phyloP scores from a whole-genome alignment of 2,329 filamentous ascomycete species.

The Metarhizium album region DNA sequence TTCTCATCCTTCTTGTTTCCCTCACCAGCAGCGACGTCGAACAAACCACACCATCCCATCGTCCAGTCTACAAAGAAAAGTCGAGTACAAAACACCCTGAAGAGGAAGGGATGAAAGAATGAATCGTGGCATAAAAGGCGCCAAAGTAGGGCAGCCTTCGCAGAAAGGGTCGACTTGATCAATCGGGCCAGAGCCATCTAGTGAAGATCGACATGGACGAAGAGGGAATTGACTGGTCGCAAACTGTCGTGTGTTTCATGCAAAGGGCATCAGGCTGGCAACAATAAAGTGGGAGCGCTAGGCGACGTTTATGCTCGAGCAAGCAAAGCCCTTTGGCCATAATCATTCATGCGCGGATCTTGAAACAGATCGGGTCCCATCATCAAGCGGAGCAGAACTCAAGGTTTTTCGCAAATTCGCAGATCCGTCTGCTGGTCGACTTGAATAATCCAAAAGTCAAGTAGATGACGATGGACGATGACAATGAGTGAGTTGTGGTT shows the following conservation, averaged over 20 bases:
- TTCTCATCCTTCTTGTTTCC: no score
- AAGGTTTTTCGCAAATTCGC: not conserved
- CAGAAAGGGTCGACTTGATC: not conserved
- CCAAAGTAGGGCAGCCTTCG: not conserved
- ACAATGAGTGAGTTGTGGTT: not conserved
- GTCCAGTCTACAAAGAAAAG: no score
- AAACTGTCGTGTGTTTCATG: not conserved
- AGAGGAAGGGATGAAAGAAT: not conserved
- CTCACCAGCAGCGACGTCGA: no score
- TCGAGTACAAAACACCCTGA: no score
- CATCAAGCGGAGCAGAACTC: not conserved
- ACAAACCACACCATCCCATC: no score
- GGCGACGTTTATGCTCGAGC: constrained; percentile 1
- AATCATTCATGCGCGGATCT: not conserved
- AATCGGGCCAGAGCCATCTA: not conserved
- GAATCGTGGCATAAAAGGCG: not conserved
- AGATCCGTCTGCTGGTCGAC: not conserved
- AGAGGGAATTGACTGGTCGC: not conserved
- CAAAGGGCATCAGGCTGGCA: not conserved
- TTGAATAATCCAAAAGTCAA: not conserved
- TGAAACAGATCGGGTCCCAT: constrained; percentile 7
- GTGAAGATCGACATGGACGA: not conserved
- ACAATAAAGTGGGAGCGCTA: not conserved
- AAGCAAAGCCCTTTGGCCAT: not conserved
- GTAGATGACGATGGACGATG: no score